These are phyloP conservation scores for Pyricularia pennisetigena DNA, from an alignment of 2,329 filamentous ascomycete species.

Conservation along the genomic window DNA sequence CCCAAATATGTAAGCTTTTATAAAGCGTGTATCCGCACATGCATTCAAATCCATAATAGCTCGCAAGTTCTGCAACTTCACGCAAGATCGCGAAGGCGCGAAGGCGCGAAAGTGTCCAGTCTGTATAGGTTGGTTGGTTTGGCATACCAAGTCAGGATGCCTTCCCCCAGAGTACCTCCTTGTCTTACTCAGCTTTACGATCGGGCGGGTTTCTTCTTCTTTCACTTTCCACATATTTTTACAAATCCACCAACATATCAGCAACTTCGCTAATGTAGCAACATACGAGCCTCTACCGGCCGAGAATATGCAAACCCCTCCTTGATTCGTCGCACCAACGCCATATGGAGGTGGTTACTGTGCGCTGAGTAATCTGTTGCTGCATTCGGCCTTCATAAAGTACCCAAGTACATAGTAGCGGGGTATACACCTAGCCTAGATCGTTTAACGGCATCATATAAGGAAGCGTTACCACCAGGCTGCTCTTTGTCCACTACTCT, in stretches of 20 bases:
- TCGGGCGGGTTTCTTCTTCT: not conserved
- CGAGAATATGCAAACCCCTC: not conserved
- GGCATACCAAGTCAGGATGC: not conserved
- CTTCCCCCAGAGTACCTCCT: not conserved
- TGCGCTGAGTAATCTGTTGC: not conserved
- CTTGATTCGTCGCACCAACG: not conserved
- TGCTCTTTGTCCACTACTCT: not conserved
- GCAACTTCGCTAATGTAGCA: not conserved
- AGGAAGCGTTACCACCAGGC: not conserved
- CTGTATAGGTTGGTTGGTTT: not conserved
- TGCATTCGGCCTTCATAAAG: not conserved
- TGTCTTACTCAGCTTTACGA: no score
- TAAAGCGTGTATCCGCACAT: not conserved
- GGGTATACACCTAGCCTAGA: not conserved
- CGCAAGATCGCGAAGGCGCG: not conserved
- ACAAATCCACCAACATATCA: not conserved
- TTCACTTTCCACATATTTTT: not conserved
- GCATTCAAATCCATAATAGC: not conserved
- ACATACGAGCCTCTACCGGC: not conserved
- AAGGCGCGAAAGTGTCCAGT: not conserved
- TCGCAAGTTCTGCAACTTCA: not conserved
- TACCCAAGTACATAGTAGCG: not conserved
- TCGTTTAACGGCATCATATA: not conserved
- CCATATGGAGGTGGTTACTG: not conserved
- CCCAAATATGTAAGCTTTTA: no score